Conservation (phyloP, 805 yeast species). For the Kregervanrija pseudodelftensis region DNA sequence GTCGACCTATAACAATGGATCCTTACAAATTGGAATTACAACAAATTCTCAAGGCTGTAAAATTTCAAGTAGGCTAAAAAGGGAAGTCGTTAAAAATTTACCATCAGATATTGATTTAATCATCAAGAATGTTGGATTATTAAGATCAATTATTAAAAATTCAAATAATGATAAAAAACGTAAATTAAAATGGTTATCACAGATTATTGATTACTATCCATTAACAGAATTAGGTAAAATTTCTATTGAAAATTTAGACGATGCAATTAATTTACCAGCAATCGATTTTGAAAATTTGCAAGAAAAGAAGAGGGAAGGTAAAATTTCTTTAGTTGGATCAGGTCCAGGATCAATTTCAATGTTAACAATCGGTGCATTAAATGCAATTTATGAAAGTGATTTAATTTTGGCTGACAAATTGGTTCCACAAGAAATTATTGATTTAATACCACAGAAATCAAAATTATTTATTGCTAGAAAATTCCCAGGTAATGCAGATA, state of each 20-base stretch:
- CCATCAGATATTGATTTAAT: slow-evolving; percentile 67
- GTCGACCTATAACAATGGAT: slow-evolving; percentile 62
- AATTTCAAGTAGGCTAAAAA: slow-evolving; percentile 68
- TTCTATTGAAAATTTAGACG: slow-evolving; percentile 49
- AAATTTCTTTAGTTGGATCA: slow-evolving; percentile 80
- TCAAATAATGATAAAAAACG: slow-evolving; percentile 49
- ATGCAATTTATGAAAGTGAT: slow-evolving; percentile 77
- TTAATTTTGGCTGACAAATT: slow-evolving; percentile 82
- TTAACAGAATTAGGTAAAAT: slow-evolving; percentile 53
- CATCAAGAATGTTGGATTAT: slow-evolving; percentile 60
- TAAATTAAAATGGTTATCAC: slow-evolving; percentile 72
- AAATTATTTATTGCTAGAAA: slow-evolving; percentile 82
- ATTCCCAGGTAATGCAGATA: slow-evolving; percentile 95
- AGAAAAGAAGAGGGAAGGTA: slow-evolving; percentile 32
- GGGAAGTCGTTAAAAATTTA: slow-evolving; percentile 59
- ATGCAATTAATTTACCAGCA: slow-evolving; percentile 11
- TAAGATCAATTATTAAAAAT: slow-evolving; percentile 34
- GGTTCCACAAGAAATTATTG: slow-evolving; percentile 83
- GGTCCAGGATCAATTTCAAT: slow-evolving; percentile 89
- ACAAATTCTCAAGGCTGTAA: slow-evolving; percentile 89
- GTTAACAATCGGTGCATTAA: slow-evolving; percentile 78
- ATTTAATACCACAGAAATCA: slow-evolving; percentile 70
- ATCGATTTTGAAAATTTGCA: not conserved
- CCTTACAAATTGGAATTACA: slow-evolving; percentile 71
- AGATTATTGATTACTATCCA: slow-evolving; percentile 88